Base-by-base conservation (phyloP, 495 filamentous ascomycete species). In the Penicillium silybi region DNA sequence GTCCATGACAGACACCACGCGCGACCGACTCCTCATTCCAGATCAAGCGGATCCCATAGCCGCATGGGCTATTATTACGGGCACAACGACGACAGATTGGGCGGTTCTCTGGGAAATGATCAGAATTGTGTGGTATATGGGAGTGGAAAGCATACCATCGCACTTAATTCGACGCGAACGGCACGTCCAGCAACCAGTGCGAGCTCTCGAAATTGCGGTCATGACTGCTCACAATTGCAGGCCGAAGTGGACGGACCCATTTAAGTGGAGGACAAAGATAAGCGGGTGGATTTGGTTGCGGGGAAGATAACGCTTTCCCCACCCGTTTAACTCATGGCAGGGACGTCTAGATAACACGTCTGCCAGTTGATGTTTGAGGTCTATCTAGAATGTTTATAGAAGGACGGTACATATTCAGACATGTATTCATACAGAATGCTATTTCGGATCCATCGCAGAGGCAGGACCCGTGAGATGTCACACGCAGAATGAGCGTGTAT, bases 1-100 rank as follows among this genome's bases (percentile, higher is more conserved):
- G 39, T 25, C 60, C 63, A 59, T 66, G 61, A 42, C 60, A 66
- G 2, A 64, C 46, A 13, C 55, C 61, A 23, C 58, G 56, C 18
- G 55, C 56, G 10, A 64, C 40, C 4, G 61, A 61, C 39, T 64
- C 57, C 51, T 66, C 58, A 6, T 62, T 53, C 63, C 63, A 64
- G 20, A 53, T 46, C 17, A 64, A 40, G 26, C 61, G 58, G 19
- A 64, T 32, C 39, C 55, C 53, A 35, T 66, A 66, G 16, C 38
- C 52, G 45, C 58, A 64, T 11, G 49, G 19, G 39, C 42, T 48
- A 39, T 52, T 50, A 23, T 50, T 64, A 11, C 54, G 53, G 6
- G 26, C 29, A 29, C 63, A 66, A 20, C 55, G 55, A n/a, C 53
- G 55, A 34, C 58, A 64, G 1, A 59, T 40, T n/a, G 58, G 62